Conservation (phyloP, 306 rosid genomes). For the Myrica gale region DNA sequence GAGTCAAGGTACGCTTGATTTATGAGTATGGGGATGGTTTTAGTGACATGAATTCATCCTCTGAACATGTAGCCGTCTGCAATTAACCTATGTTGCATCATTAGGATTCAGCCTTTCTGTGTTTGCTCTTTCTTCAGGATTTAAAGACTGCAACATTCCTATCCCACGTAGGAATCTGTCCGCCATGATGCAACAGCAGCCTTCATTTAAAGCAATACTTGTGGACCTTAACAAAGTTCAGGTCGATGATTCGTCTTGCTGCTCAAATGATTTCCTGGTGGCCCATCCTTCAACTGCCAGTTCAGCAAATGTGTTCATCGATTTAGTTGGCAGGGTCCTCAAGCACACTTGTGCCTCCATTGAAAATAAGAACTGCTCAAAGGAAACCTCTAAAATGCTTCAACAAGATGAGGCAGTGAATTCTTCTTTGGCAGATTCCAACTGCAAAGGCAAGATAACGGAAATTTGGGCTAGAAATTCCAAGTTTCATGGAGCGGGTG, state of each 20-base stretch:
- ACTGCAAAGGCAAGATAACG: constrained; percentile 17
- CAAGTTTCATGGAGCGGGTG: constrained; percentile 16
- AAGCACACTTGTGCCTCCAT: constrained; percentile 20
- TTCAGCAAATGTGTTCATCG: constrained; percentile 28
- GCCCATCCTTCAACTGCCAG: constrained; percentile 41
- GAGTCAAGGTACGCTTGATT: constrained; percentile 21
- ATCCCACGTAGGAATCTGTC: constrained; percentile 18
- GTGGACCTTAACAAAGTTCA: constrained; percentile 56
- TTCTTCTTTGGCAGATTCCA: constrained; percentile 22
- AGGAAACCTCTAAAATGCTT: constrained; percentile 28
- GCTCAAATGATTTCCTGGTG: constrained; percentile 41
- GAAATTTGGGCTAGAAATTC: constrained; percentile 18
- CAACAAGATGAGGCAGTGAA: constrained; percentile 30
- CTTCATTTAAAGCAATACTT: constrained; percentile 26
- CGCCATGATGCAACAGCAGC: constrained; percentile 18
- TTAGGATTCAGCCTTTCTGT: background rate
- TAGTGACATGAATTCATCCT: background rate
- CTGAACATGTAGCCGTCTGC: constrained; percentile 8
- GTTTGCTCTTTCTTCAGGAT: constrained; percentile 30
- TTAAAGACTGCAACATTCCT: constrained; percentile 16
- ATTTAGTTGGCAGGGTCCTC: constrained; percentile 26
- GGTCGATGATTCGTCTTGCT: constrained; percentile 38
- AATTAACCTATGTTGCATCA: background rate
- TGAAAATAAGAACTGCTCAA: constrained; percentile 25
- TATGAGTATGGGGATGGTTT: background rate